Evolutionary conservation across 23 red algal genomes (phyloP).

Genomic region (Gracilariopsis chorda): DNA sequence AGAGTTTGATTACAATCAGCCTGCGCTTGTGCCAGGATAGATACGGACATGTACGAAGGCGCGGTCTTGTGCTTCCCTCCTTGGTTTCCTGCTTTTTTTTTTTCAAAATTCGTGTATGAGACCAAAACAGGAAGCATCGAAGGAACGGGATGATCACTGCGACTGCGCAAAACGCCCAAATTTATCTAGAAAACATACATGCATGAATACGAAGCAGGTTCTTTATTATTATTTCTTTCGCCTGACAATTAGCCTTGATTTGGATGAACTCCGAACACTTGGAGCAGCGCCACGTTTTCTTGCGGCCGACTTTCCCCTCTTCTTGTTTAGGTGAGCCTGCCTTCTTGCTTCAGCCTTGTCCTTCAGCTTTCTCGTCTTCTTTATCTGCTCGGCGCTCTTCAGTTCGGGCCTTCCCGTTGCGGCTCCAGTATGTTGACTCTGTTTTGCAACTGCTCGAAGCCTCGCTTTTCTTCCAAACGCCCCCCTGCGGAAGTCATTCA

Average conservation of each 20-base stretch:
- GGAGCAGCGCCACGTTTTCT: background rate
- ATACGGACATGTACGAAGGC: too few relatives aligned
- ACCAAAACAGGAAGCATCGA: too few relatives aligned
- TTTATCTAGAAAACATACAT: too few relatives aligned
- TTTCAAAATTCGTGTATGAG: too few relatives aligned
- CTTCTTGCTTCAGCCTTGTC: conserved; percentile 50
- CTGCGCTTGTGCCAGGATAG: too few relatives aligned
- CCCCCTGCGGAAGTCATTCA: conserved; percentile 52
- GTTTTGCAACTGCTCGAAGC: conserved; percentile 13
- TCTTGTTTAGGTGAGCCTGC: conserved; percentile 3
- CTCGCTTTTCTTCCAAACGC: conserved; percentile 48
- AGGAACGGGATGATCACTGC: too few relatives aligned
- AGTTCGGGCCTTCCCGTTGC: conserved; percentile 10
- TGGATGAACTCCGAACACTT: background rate
- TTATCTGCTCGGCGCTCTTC: conserved; percentile 38
- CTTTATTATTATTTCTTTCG: background rate
- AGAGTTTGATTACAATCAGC: too few relatives aligned
- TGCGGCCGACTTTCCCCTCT: background rate
- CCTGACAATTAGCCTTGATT: background rate
- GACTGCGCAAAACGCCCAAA: too few relatives aligned
- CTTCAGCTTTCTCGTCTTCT: conserved; percentile 63
- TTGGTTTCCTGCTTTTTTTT: too few relatives aligned
- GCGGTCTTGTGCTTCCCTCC: too few relatives aligned
- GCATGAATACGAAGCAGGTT: too few relatives aligned
- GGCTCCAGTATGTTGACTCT: background rate